Evolutionary conservation across 2,329 filamentous ascomycete species (phyloP).

Genomic region (Cephalotrichum gorgonifer): DNA sequence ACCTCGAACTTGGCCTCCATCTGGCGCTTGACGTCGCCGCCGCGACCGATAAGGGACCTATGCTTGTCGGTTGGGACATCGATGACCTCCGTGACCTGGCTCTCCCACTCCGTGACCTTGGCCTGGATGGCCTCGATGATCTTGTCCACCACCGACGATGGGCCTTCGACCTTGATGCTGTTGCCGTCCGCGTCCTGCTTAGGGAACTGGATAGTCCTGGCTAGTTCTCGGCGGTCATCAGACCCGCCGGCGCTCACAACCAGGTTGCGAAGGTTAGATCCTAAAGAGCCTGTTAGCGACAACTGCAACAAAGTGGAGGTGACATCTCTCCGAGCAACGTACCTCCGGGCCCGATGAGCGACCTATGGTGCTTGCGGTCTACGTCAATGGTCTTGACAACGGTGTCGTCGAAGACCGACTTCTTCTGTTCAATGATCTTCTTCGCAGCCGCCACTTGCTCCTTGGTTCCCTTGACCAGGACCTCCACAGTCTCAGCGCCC

Average conservation of each 20-base stretch:
- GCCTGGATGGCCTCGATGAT: constrained; percentile 73
- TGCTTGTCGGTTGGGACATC: constrained; percentile 89
- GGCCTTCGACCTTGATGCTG: constrained; percentile 80
- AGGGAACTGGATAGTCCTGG: constrained; percentile 89
- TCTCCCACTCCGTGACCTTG: constrained; percentile 75
- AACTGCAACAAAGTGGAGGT: constrained; percentile 4
- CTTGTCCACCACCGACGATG: constrained; percentile 74
- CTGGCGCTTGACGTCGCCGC: constrained; percentile 75
- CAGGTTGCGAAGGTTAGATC: constrained; percentile 75
- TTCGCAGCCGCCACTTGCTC: constrained; percentile 83
- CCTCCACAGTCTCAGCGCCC: constrained; percentile 69
- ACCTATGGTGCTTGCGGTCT: constrained; percentile 88
- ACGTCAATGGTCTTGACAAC: constrained; percentile 74
- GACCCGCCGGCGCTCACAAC: constrained; percentile 83
- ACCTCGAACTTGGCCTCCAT: constrained; percentile 82
- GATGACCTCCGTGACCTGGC: constrained; percentile 65
- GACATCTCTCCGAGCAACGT: constrained; percentile 30
- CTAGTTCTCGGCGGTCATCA: constrained; percentile 71
- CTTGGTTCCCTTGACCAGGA: constrained; percentile 87
- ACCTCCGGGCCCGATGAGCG: constrained; percentile 83
- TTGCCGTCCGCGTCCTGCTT: constrained; percentile 76
- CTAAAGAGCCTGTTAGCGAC: constrained; percentile 29
- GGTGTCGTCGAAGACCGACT: constrained; percentile 82
- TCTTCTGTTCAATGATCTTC: constrained; percentile 80
- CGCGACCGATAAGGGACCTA: constrained; percentile 79